A percentile compares a stretch with the other conserved stretches of the same genome.
These are phyloP conservation scores for Geranium brycei DNA, from an alignment of 345 rosid genomes.

Conservation along the genomic window DNA sequence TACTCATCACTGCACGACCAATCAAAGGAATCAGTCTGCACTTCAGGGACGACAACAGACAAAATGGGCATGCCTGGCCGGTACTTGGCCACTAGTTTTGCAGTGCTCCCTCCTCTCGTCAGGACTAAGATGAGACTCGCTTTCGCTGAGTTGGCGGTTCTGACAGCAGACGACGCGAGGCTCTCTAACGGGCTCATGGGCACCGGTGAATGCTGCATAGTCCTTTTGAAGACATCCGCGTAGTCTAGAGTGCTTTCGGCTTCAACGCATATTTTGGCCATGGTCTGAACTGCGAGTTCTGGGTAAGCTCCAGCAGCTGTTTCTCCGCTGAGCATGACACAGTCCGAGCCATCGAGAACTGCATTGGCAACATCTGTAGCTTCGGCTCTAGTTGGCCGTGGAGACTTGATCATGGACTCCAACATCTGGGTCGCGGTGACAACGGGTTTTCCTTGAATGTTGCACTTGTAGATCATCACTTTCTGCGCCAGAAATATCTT, in stretches of 20 bases:
- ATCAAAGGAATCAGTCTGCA: constrained; percentile 69
- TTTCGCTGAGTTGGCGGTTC: constrained; percentile 74
- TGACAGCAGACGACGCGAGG: constrained; percentile 82
- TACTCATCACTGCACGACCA: constrained; percentile 88
- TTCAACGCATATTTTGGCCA: constrained; percentile 87
- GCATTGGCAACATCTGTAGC: constrained; percentile 98
- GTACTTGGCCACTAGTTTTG: constrained; percentile 90
- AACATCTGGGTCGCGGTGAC: constrained; percentile 86
- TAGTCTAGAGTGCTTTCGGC: constrained; percentile 87
- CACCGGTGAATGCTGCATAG: constrained; percentile 70
- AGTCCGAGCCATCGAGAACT: constrained; percentile 84
- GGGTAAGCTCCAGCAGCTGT: constrained; percentile 99
- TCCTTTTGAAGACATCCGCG: constrained; percentile 71
- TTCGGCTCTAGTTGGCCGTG: constrained; percentile 94
- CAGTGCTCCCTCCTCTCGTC: constrained; percentile 93
- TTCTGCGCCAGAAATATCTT: constrained; percentile 95
- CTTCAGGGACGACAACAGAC: constrained; percentile 83
- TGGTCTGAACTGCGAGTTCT: constrained; percentile 73
- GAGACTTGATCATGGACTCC: constrained; percentile 96
- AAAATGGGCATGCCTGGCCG: constrained; percentile 83
- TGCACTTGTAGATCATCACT: constrained; percentile 98
- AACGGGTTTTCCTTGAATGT: constrained; percentile 92
- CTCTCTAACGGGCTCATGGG: constrained; percentile 97
- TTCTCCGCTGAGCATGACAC: constrained; percentile 96
- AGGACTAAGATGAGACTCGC: constrained; percentile 77